Evolutionary conservation across 768 basidiomycete genomes (phyloP).

Genomic region (Daedaleopsis sinensis): DNA sequence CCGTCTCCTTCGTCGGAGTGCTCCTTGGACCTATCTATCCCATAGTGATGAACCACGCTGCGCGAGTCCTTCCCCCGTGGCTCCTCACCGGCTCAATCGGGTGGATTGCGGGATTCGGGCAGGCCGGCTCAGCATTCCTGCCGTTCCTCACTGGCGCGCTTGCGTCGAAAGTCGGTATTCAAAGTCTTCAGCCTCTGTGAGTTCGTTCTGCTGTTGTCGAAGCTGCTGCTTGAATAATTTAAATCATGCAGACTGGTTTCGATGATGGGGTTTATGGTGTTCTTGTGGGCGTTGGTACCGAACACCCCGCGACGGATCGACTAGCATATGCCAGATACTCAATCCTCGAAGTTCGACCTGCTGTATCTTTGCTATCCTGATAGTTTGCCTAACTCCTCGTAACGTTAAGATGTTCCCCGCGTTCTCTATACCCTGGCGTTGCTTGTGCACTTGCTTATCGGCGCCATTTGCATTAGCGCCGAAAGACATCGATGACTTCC

Average conservation of each 20-base stretch:
- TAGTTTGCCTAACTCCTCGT: no score
- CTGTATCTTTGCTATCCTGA: no score
- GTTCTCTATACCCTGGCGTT: neutral
- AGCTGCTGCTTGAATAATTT: neutral
- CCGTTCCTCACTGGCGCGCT: constrained; percentile 55
- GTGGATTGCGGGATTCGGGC: constrained; percentile 56
- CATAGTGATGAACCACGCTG: constrained; percentile 43
- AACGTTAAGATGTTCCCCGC: no score
- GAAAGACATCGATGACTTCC: neutral
- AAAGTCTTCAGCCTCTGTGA: constrained; percentile 51
- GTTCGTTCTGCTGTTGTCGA: constrained; percentile 22
- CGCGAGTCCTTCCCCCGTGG: constrained; percentile 47
- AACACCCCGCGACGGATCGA: constrained; percentile 13
- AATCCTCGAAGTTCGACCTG: neutral
- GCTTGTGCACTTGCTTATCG: neutral
- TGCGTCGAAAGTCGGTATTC: constrained; percentile 44
- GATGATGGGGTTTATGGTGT: constrained; percentile 27
- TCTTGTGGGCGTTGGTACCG: constrained; percentile 27
- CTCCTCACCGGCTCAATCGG: constrained; percentile 46
- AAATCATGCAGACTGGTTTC: constrained; percentile 19
- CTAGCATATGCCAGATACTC: neutral
- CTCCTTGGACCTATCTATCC: constrained; percentile 53
- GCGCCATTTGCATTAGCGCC: neutral
- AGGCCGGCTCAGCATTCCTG: constrained; percentile 51
- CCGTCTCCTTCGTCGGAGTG: constrained; percentile 56